Evolutionary conservation across 768 basidiomycete genomes (phyloP), one percentile per base, ranked within the genome.

Genomic region (Naganishia vaughanmartiniae): DNA sequence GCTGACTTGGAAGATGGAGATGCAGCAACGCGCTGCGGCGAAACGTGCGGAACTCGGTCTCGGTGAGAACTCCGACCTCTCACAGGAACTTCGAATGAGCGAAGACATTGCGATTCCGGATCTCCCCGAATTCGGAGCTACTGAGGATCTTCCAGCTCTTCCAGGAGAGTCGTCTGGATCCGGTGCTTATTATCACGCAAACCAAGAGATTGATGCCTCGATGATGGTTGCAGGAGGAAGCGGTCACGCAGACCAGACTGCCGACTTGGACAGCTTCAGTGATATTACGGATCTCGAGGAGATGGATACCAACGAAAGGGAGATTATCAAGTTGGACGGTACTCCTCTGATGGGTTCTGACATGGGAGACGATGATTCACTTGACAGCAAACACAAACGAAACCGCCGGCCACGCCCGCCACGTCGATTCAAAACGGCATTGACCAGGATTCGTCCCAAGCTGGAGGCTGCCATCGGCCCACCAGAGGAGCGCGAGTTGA

Each of bases 271-370:
- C 46, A 72, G 71, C 34, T 46, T 63, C 19, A 67, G 66, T 21
- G 71, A 72, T 58, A 72, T 72, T 24, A 72, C 71, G 24, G 71
- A 72, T 45, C 54, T 72, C 34, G 71, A 67, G 55, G 71, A 72
- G 57, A 58, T 58, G 54, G 66, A 72, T 21, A 66, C 46, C 46
- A 68, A 68, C 30, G 66, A 72, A 26, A 46, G 68, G 33, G 68
- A 69, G 36, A 69, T 69, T 31, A 58, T 69, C 24, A 63, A 63
- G 15, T 15, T 63, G 26, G 56, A 57, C 26, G 48, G 56, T 39
- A 57, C 54, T 31, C 68, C 57, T 26, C 28, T 57, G 4, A 36
- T 66, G 34, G 56, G 54, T 28, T 54, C 56, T 9, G 56, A 42
- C 57, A 36, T 36, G 68, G 42, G 56, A 39, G 55, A 69, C 6